These are phyloP conservation scores for Patellifolia procumbens DNA, from an alignment of 179 eudicot species.

Conservation along the genomic window DNA sequence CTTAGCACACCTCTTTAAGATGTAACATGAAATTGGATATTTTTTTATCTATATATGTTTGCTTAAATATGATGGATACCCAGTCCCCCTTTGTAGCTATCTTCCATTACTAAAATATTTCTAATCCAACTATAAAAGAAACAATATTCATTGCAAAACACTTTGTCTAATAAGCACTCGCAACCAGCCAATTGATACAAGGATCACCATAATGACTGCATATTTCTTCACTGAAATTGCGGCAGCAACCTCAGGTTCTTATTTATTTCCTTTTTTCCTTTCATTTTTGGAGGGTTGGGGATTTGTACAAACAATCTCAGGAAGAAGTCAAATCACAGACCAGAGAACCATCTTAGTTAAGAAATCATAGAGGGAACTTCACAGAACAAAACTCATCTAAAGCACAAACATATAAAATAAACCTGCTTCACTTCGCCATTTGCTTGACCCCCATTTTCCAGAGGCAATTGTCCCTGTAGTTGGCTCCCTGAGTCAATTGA, in stretches of 20 bases:
- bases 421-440: slow-evolving; percentile 74
- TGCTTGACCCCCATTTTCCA: slow-evolving; percentile 59
- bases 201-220: background rate
- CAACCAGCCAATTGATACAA: background rate
- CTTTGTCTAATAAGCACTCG: no score
- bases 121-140: background rate
- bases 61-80: background rate
- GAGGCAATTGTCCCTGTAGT: slow-evolving; percentile 36
- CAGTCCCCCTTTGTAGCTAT: background rate
- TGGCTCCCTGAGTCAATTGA: slow-evolving; percentile 39
- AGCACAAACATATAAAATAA: slow-evolving; percentile 20
- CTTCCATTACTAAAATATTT: background rate
- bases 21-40: background rate
- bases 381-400: slow-evolving; percentile 2
- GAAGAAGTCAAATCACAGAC: background rate
- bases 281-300: background rate
- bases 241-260: background rate
- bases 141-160: background rate
- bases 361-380: slow-evolving; percentile 7
- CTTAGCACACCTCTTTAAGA: background rate
- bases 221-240: background rate
- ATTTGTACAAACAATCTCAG: background rate
- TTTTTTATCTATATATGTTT: background rate
- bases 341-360: background rate
- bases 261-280: background rate